Evolutionary conservation across 768 basidiomycete genomes (phyloP).

Genomic region (Coprinopsis marcescibilis): DNA sequence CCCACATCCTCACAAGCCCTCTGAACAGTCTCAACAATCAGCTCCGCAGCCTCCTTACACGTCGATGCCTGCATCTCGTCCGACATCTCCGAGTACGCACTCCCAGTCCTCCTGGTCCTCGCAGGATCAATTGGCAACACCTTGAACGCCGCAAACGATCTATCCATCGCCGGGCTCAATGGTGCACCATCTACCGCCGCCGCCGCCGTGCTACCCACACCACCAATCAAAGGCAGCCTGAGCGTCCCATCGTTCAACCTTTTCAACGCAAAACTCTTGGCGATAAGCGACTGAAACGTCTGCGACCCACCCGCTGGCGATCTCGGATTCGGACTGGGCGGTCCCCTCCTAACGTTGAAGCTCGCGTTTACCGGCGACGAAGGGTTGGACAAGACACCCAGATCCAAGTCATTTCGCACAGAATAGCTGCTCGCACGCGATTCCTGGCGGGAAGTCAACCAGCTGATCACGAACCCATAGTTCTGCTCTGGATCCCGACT

Average conservation of each 20-base stretch:
- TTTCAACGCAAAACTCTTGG: slow-evolving; percentile 16
- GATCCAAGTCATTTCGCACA: slow-evolving; percentile 59
- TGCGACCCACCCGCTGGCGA: slow-evolving; percentile 1
- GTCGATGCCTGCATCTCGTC: slow-evolving; percentile 60
- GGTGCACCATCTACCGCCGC: background rate
- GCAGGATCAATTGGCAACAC: slow-evolving; percentile 69
- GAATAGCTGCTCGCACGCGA: slow-evolving; percentile 85
- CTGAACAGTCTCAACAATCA: slow-evolving; percentile 66
- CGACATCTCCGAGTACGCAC: slow-evolving; percentile 47
- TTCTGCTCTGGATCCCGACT: slow-evolving; percentile 87
- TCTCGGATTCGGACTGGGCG: slow-evolving; percentile 15
- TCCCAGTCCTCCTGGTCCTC: slow-evolving; percentile 40
- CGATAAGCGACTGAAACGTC: slow-evolving; percentile 18
- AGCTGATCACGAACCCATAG: slow-evolving; percentile 81
- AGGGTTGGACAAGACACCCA: slow-evolving; percentile 12
- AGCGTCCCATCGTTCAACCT: background rate
- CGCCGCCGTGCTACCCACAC: background rate
- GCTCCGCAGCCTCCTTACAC: slow-evolving; percentile 72
- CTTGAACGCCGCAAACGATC: slow-evolving; percentile 71
- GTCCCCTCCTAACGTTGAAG: slow-evolving; percentile 8
- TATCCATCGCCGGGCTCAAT: slow-evolving; percentile 20
- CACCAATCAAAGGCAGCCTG: background rate
- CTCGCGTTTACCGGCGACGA: slow-evolving; percentile 15
- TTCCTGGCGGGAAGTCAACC: slow-evolving; percentile 63
- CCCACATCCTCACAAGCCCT: slow-evolving; percentile 65